Percentiles rank a stretch among this genome's conserved stretches.
phyloP scores from a whole-genome alignment of 768 basidiomycete genomes.

The Kwoniella europaea region DNA sequence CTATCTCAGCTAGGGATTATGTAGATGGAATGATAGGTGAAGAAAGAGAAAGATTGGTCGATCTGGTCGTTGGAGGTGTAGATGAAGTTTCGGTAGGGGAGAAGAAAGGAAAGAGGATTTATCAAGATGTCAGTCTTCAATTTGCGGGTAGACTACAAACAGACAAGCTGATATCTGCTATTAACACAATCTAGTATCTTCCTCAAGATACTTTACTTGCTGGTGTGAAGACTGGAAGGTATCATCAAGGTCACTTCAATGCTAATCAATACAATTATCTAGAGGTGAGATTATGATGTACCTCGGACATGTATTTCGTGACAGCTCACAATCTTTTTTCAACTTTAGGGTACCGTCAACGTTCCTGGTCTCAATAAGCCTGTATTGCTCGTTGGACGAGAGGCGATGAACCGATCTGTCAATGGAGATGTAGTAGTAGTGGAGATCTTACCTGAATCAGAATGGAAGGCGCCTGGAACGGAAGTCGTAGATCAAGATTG shows the following conservation, averaged over 20 bases:
- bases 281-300: conserved; percentile 65
- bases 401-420: conserved; percentile 94
- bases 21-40: conserved; percentile 69
- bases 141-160: neutral
- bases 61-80: conserved; percentile 75
- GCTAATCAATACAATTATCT: conserved; percentile 95
- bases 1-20: conserved; percentile 71
- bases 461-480: conserved; percentile 91
- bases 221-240: conserved; percentile 79
- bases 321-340: neutral
- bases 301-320: neutral
- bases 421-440: conserved; percentile 92
- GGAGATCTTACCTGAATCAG: conserved; percentile 79
- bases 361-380: conserved; percentile 76
- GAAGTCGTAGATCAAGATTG: conserved; percentile 94
- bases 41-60: conserved; percentile 71
- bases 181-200: conserved; percentile 68
- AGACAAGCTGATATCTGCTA: neutral
- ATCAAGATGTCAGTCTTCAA: conserved; percentile 68
- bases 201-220: conserved; percentile 72
- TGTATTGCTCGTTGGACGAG: conserved; percentile 80
- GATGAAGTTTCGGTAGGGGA: conserved; percentile 61
- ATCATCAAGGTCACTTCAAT: conserved; percentile 92
- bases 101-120: conserved; percentile 57
- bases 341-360: conserved; percentile 73